Conservation (phyloP, 139 green algal genomes). For the Chlamydomonas eustigma region DNA sequence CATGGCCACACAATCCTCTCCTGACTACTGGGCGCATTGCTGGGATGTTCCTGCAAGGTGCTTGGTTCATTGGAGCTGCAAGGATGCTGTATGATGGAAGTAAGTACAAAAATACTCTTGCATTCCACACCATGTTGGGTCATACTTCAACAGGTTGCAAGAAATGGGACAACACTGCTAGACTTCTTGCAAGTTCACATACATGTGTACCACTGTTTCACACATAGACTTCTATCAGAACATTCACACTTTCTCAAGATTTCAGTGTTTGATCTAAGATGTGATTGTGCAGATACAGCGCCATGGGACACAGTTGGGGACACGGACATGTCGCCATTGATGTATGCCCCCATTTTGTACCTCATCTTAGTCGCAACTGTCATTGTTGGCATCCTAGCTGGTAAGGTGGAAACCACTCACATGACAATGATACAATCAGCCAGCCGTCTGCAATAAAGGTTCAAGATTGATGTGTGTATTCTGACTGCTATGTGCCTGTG, state of each 20-base stretch:
- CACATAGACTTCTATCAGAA: not conserved
- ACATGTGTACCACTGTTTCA: not conserved
- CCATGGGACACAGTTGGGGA: not conserved
- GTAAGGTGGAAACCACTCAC: not conserved
- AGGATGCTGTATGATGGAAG: conserved; percentile 7
- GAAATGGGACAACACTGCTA: not conserved
- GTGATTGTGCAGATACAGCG: not conserved
- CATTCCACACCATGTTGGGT: not conserved
- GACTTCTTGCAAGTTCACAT: not conserved
- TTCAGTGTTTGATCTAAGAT: not conserved
- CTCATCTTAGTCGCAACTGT: not conserved
- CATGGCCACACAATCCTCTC: not conserved
- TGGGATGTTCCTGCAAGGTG: not conserved
- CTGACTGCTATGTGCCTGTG: too few relatives aligned
- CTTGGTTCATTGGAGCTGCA: not conserved
- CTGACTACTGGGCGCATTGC: not conserved
- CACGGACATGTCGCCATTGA: not conserved
- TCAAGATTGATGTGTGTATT: too few relatives aligned
- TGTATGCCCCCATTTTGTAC: not conserved
- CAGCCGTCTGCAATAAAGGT: too few relatives aligned
- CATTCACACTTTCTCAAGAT: not conserved
- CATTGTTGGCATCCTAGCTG: not conserved
- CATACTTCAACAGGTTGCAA: too few relatives aligned
- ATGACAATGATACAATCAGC: not conserved
- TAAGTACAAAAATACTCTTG: not conserved